A percentile compares a stretch with the other conserved stretches of the same genome.
Conservation (phyloP, 805 yeast genomes). For the Candida mattraensis region DNA sequence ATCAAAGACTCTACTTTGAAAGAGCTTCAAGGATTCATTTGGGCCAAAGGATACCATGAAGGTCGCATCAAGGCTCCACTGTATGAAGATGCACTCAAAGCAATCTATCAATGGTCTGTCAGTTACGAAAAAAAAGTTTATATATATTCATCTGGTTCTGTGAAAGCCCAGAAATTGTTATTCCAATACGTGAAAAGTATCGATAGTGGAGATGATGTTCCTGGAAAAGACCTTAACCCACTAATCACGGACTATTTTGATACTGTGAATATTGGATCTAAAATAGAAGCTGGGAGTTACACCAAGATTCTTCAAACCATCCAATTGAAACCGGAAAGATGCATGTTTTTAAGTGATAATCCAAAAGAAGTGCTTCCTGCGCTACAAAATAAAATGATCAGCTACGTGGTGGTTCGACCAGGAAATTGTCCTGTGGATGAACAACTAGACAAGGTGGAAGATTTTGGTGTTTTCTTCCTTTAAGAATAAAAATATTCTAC, state of each 20-base stretch:
- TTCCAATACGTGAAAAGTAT: conserved; percentile 57
- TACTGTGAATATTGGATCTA: conserved; percentile 79
- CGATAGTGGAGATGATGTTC: conserved; percentile 25
- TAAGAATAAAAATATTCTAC: too few relatives aligned
- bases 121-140: conserved; percentile 39
- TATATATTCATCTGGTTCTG: conserved; percentile 88
- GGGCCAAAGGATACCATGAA: conserved; percentile 77
- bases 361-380: conserved; percentile 79
- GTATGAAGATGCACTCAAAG: conserved; percentile 66
- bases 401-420: conserved; percentile 63
- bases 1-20: conserved; percentile 77
- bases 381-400: conserved; percentile 54
- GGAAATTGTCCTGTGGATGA: conserved; percentile 63
- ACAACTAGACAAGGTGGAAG: too few relatives aligned
- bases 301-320: conserved; percentile 43
- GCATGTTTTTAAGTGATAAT: conserved; percentile 77
- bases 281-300: conserved; percentile 60
- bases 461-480: too few relatives aligned
- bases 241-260: conserved; percentile 73
- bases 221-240: conserved; percentile 49
- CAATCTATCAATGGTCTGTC: conserved; percentile 45
- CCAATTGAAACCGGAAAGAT: conserved; percentile 19
- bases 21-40: conserved; percentile 77
- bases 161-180: conserved; percentile 79
- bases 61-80: conserved; percentile 79